A percentile compares a stretch with the other conserved stretches of the same genome.
Evolutionary conservation across 2,329 filamentous ascomycete species (phyloP).

Genomic region (Trichoderma sp.): DNA sequence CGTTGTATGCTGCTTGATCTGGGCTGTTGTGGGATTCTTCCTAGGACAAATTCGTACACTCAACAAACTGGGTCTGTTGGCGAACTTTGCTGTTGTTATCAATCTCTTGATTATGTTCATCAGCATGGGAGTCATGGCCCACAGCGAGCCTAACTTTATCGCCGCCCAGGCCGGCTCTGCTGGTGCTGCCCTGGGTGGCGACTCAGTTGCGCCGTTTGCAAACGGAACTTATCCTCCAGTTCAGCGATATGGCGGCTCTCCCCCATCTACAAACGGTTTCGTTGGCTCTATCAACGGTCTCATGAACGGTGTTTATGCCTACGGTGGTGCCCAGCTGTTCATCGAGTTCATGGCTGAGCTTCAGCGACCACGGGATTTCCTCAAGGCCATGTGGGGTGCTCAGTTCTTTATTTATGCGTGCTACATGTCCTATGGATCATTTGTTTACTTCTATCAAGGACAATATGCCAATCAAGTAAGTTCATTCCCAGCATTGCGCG

Average conservation of each 20-base stretch:
- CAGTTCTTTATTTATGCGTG: slow-evolving; percentile 48
- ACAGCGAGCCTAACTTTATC: slow-evolving; percentile 48
- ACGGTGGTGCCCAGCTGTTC: slow-evolving; percentile 63
- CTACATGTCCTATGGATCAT: slow-evolving; percentile 50
- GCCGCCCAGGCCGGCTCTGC: slow-evolving; percentile 35
- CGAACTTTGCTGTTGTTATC: slow-evolving; percentile 60
- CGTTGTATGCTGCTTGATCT: slow-evolving; percentile 55
- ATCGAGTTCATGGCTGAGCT: slow-evolving; percentile 60
- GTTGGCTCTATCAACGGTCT: slow-evolving; percentile 36
- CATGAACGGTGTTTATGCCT: slow-evolving; percentile 54
- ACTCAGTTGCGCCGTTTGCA: slow-evolving; percentile 34
- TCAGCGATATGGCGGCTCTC: slow-evolving; percentile 44
- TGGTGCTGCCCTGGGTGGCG: slow-evolving; percentile 37
- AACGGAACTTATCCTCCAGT: slow-evolving; percentile 45
- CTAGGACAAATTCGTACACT: slow-evolving; percentile 61
- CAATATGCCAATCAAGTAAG: slow-evolving; percentile 46
- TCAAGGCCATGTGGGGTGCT: slow-evolving; percentile 48
- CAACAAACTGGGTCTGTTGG: slow-evolving; percentile 57
- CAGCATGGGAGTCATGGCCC: slow-evolving; percentile 56
- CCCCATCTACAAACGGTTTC: slow-evolving; percentile 42
- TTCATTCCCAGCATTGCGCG: no score
- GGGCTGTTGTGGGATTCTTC: slow-evolving; percentile 54
- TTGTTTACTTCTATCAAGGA: slow-evolving; percentile 45
- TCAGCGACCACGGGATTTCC: slow-evolving; percentile 49
- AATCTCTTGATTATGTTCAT: slow-evolving; percentile 60